These are phyloP conservation scores for Metschnikowia koreensis DNA, from an alignment of 805 yeast species.

Conservation along the genomic window DNA sequence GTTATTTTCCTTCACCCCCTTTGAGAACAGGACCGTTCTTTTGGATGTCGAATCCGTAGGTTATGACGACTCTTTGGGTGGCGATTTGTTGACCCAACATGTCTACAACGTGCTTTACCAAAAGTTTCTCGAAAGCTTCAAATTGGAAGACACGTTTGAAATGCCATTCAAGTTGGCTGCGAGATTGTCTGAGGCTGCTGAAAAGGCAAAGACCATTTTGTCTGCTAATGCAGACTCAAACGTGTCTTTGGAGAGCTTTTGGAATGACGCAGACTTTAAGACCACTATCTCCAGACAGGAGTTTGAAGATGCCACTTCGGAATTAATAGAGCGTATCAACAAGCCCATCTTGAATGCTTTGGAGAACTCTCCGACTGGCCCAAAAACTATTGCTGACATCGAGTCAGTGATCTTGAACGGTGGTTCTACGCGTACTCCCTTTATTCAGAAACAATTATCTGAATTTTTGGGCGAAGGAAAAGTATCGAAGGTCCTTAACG, in stretches of 20 bases:
- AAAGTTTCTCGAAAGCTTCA: constrained; percentile 49
- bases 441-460: constrained; percentile 63
- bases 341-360: constrained; percentile 58
- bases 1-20: constrained; percentile 59
- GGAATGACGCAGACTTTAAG: constrained; percentile 72
- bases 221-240: constrained; percentile 84
- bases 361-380: constrained; percentile 27
- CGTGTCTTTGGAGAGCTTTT: constrained; percentile 73
- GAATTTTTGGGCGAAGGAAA: constrained; percentile 56
- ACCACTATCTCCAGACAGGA: constrained; percentile 71
- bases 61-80: constrained; percentile 67
- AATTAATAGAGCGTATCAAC: constrained; percentile 45
- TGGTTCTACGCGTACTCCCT: constrained; percentile 88
- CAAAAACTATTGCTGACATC: constrained; percentile 33
- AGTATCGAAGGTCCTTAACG: constrained; percentile 82
- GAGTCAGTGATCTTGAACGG: constrained; percentile 79
- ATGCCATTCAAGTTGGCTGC: constrained; percentile 61
- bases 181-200: constrained; percentile 77
- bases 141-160: constrained; percentile 37
- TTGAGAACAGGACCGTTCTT: constrained; percentile 38
- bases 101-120: constrained; percentile 60
- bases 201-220: constrained; percentile 79
- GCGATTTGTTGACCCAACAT: constrained; percentile 65
- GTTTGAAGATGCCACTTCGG: constrained; percentile 59
- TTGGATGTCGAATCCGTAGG: constrained; percentile 74